These are phyloP conservation scores for Saccharomycopsis amapae DNA, from an alignment of 805 yeast species.

Conservation along the genomic window DNA sequence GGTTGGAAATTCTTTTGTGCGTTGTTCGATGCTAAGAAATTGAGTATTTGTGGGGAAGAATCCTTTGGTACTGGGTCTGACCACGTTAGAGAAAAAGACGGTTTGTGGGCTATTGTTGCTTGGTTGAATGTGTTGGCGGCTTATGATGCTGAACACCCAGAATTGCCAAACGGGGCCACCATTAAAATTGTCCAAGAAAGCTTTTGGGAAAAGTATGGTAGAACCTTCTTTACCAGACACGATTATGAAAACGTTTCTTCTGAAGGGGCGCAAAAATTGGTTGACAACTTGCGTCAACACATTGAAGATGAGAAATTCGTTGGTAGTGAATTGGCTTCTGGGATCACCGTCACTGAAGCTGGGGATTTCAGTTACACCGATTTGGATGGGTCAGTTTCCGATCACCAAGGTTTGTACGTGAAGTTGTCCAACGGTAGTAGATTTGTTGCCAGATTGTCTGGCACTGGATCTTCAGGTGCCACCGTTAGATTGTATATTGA, in stretches of 20 bases:
- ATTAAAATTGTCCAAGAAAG: conserved; percentile 72
- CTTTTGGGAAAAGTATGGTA: conserved; percentile 89
- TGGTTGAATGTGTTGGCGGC: conserved; percentile 95
- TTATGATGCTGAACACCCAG: conserved; percentile 56
- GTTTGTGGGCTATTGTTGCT: conserved; percentile 94
- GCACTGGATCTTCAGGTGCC: conserved; percentile 97
- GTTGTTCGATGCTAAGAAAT: conserved; percentile 83
- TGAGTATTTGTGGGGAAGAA: conserved; percentile 97
- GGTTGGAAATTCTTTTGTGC: conserved; percentile 99
- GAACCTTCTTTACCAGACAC: conserved; percentile 95
- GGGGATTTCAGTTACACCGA: conserved; percentile 92
- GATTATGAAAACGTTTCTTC: conserved; percentile 81
- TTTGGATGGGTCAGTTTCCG: conserved; percentile 84
- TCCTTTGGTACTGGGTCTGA: conserved; percentile 95
- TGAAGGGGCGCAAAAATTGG: conserved; percentile 67
- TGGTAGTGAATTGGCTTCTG: conserved; percentile 45
- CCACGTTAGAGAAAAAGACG: conserved; percentile 96
- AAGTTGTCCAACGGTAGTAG: conserved; percentile 78
- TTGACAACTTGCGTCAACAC: conserved; percentile 42
- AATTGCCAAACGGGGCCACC: conserved; percentile 44
- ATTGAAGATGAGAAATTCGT: conserved; percentile 35
- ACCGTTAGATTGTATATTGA: conserved; percentile 91
- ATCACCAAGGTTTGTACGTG: conserved; percentile 81
- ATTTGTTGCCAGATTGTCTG: conserved; percentile 84
- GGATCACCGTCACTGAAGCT: conserved; percentile 58